Percentiles rank a stretch among this genome's conserved stretches.
phyloP scores from a whole-genome alignment of 1,284 basidiomycete species.

The Ceratobasidium sp. region DNA sequence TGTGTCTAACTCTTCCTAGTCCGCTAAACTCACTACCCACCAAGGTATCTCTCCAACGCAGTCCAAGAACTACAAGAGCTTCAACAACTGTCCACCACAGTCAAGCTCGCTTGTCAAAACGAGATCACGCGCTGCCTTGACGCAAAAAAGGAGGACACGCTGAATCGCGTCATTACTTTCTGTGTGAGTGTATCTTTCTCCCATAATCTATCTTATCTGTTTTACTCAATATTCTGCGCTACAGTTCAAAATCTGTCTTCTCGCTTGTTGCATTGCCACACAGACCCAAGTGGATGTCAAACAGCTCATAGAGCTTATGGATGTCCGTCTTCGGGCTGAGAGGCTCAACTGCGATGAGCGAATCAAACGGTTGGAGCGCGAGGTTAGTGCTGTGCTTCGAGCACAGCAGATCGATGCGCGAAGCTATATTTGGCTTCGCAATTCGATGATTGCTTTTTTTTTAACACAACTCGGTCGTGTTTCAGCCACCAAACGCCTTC shows the following conservation, averaged over 20 bases:
- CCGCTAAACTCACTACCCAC: background rate
- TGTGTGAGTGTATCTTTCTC: background rate
- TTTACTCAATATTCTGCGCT: background rate
- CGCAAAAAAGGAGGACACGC: background rate
- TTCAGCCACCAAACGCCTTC: too few species aligned
- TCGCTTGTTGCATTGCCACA: background rate
- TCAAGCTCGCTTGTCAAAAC: background rate
- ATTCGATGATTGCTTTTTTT: too few species aligned
- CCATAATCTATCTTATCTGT: too few species aligned
- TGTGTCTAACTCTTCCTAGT: too few species aligned
- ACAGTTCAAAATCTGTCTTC: background rate
- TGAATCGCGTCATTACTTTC: background rate
- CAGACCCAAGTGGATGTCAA: background rate
- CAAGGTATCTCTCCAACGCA: background rate
- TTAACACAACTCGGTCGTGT: too few species aligned
- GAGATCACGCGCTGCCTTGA: background rate
- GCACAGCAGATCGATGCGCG: background rate
- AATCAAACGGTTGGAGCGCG: background rate
- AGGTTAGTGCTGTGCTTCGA: constrained; percentile 7
- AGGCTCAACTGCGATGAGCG: background rate
- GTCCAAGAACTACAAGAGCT: background rate
- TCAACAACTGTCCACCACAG: background rate
- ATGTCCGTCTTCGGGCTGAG: background rate
- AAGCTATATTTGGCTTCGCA: too few species aligned
- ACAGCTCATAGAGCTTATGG: background rate